phyloP scores from a whole-genome alignment of 352 stramenopile species.

The Phytopythium montanum region DNA sequence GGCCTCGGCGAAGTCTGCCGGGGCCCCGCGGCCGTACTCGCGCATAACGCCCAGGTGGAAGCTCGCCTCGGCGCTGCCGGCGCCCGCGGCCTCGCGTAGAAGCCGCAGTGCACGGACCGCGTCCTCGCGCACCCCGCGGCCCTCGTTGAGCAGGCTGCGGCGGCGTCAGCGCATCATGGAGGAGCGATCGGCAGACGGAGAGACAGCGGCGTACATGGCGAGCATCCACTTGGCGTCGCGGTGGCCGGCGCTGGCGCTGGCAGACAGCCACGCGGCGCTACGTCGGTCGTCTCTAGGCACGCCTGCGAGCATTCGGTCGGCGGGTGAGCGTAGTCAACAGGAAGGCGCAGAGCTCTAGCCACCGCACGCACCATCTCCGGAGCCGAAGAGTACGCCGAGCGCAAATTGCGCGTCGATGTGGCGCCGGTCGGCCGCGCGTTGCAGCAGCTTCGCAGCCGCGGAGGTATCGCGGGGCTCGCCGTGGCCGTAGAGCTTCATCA shows the following conservation, averaged over 20 bases:
- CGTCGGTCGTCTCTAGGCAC: conserved; percentile 26
- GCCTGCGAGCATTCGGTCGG: neutral
- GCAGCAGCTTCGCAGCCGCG: conserved; percentile 26
- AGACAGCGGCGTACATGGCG: conserved; percentile 23
- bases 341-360: neutral
- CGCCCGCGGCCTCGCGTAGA: conserved; percentile 22
- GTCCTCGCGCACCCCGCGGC: conserved; percentile 29
- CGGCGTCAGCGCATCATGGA: neutral
- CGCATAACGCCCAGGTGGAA: conserved; percentile 47
- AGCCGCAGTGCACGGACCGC: conserved; percentile 25
- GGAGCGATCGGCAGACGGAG: neutral
- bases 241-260: conserved; percentile 34
- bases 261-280: conserved; percentile 34
- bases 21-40: conserved; percentile 44
- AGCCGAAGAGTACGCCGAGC: conserved; percentile 35
- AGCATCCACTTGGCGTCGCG: conserved; percentile 51
- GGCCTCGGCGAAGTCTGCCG: conserved; percentile 29
- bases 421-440: conserved; percentile 15
- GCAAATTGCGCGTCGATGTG: conserved; percentile 47
- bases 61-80: conserved; percentile 20
- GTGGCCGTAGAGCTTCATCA: conserved; percentile 53
- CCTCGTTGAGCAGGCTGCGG: conserved; percentile 40
- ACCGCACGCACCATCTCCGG: conserved; percentile 10
- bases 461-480: conserved; percentile 26
- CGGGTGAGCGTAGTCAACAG: no score